These are phyloP conservation scores for Zygotorulaspora mrakii DNA, from an alignment of 1,139 yeast genomes.

Conservation along the genomic window DNA sequence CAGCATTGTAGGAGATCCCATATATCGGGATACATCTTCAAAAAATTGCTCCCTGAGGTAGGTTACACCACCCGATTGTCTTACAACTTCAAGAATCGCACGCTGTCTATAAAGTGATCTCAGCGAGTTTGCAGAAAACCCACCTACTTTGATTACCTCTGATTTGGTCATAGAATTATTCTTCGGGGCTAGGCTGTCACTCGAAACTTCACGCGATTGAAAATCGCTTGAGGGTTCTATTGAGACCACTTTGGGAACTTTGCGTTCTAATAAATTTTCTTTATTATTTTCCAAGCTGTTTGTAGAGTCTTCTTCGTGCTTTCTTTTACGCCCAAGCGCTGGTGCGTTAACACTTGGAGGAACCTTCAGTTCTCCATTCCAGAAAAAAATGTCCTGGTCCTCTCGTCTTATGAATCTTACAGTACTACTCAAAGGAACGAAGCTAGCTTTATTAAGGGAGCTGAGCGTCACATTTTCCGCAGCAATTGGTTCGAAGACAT, in stretches of 20 bases:
- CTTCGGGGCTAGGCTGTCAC: not conserved
- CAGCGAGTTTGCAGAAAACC: constrained; percentile 34
- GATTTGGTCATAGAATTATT: not conserved
- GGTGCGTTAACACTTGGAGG: constrained; percentile 22
- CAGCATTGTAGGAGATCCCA: constrained; percentile 31
- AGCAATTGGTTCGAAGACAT: constrained; percentile 8
- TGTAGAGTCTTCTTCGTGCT: constrained; percentile 8
- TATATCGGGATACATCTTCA: constrained; percentile 30
- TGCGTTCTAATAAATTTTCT: too few species aligned
- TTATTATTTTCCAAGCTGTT: not conserved
- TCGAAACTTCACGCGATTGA: not conserved
- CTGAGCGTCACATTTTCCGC: constrained; percentile 15
- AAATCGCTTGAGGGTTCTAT: not conserved
- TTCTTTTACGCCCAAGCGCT: constrained; percentile 26
- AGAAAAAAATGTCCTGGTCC: constrained; percentile 29
- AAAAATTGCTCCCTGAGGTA: constrained; percentile 32
- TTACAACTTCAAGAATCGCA: constrained; percentile 31
- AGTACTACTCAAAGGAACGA: constrained; percentile 29
- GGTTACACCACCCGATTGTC: constrained; percentile 31
- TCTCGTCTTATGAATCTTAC: constrained; percentile 27
- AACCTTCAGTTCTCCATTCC: constrained; percentile 33
- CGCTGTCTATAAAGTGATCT: constrained; percentile 35
- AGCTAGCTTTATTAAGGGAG: constrained; percentile 22
- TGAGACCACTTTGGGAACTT: not conserved
- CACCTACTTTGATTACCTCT: constrained; percentile 26